A percentile compares a stretch with the other conserved stretches of the same genome.
Conservation (phyloP, 495 filamentous ascomycete genomes). For the Elasticomyces elasticus region DNA sequence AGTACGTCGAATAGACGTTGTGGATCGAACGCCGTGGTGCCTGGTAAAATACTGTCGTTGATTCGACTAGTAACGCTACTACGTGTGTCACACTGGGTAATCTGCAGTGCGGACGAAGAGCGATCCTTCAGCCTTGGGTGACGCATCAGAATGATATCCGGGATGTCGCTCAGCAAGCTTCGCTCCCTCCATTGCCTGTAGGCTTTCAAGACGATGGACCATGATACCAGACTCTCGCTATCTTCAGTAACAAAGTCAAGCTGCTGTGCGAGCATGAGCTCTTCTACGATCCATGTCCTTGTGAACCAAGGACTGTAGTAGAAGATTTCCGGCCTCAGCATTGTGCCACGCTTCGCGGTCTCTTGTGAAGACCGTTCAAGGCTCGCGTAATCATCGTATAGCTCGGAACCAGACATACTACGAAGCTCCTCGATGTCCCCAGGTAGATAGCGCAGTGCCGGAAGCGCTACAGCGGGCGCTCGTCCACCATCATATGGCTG, state of each 20-base stretch:
- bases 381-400: neutral
- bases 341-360: neutral
- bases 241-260: neutral
- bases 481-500: neutral
- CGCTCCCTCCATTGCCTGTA: neutral
- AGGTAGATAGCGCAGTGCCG: neutral
- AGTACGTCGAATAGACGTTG: neutral
- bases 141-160: neutral
- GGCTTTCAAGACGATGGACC: neutral
- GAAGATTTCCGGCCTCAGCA: neutral
- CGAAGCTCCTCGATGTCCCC: neutral
- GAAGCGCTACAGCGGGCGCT: neutral
- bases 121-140: too few relatives aligned
- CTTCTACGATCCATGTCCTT: neutral
- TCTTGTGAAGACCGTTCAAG: neutral
- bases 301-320: neutral
- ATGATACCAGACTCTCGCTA: neutral
- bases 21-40: neutral
- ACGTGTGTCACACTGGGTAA: too few relatives aligned
- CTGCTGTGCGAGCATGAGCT: neutral
- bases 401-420: neutral
- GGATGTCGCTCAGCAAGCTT: neutral
- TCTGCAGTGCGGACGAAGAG: too few relatives aligned
- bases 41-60: neutral
- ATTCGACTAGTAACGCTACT: neutral